phyloP scores from a whole-genome alignment of 306 rosid genomes.

The Hippophae gyantsensis region DNA sequence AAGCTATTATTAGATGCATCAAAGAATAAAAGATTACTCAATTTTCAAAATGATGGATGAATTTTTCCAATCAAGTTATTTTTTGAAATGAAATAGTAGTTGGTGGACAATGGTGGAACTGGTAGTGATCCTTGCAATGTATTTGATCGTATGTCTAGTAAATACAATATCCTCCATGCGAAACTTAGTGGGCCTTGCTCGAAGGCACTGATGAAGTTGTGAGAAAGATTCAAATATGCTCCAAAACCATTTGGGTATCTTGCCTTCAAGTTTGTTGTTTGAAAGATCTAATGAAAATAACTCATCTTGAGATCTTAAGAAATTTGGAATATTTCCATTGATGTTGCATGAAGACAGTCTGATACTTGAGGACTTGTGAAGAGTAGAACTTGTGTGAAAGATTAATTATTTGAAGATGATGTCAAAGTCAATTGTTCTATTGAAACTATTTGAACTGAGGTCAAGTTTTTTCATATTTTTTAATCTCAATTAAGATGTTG shows the following conservation, averaged over 20 bases:
- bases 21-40: not conserved
- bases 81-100: not conserved
- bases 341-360: not conserved
- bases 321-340: not conserved
- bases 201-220: not conserved
- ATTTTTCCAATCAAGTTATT: slow-evolving; percentile 1
- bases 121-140: not conserved
- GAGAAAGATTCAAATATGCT: slow-evolving; percentile 1
- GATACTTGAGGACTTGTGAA: not conserved
- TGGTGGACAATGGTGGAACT: not conserved
- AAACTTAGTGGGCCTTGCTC: not conserved
- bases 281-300: not conserved
- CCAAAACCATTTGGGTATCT: slow-evolving; percentile 9
- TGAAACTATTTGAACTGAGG: not conserved
- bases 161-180: not conserved
- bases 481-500: not conserved
- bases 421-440: not conserved
- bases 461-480: not conserved
- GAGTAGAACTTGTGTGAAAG: not conserved
- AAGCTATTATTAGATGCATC: slow-evolving; percentile 1
- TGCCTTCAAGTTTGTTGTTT: slow-evolving; percentile 1
- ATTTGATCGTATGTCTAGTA: not conserved
- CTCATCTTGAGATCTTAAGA: slow-evolving; percentile 1
- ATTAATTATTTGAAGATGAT: not conserved
- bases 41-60: slow-evolving; percentile 2